Conservation (phyloP, 345 rosid genomes). For the Rhodamnia rubescens region DNA sequence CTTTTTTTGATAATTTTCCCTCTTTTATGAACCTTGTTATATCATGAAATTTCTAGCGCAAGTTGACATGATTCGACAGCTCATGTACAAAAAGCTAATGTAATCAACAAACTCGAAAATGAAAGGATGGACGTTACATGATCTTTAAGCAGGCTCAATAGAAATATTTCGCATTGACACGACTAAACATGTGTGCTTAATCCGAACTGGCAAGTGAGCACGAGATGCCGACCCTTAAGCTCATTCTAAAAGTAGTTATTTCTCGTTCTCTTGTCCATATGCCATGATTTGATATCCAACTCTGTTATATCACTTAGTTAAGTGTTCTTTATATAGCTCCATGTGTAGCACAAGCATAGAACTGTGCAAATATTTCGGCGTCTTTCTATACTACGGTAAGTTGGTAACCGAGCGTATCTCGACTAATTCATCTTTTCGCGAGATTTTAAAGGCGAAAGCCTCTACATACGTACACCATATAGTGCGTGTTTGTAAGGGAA, state of each 20-base stretch:
- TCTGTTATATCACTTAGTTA: not conserved
- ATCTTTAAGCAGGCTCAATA: not conserved
- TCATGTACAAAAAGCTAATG: too few species aligned
- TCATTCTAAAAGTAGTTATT: not conserved
- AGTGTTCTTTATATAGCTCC: not conserved
- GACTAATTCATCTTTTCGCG: not conserved
- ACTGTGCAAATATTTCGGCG: not conserved
- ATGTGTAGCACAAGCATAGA: not conserved
- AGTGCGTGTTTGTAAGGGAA: not conserved
- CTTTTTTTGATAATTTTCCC: too few species aligned
- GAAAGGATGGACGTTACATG: not conserved
- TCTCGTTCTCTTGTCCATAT: not conserved
- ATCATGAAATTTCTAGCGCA: not conserved
- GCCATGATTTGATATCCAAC: not conserved
- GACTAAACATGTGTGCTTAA: not conserved
- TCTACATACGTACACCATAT: not conserved
- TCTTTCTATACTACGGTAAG: not conserved
- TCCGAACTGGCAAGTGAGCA: not conserved
- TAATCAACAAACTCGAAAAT: not conserved
- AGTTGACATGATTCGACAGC: not conserved
- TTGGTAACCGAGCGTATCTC: not conserved
- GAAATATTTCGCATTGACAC: not conserved
- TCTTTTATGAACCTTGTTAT: not conserved
- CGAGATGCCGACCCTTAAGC: not conserved
- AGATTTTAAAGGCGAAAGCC: not conserved